These are phyloP conservation scores for Ulota crispa DNA, from an alignment of 225 moss, liverwort and hornwort genomes.

Conservation along the genomic window DNA sequence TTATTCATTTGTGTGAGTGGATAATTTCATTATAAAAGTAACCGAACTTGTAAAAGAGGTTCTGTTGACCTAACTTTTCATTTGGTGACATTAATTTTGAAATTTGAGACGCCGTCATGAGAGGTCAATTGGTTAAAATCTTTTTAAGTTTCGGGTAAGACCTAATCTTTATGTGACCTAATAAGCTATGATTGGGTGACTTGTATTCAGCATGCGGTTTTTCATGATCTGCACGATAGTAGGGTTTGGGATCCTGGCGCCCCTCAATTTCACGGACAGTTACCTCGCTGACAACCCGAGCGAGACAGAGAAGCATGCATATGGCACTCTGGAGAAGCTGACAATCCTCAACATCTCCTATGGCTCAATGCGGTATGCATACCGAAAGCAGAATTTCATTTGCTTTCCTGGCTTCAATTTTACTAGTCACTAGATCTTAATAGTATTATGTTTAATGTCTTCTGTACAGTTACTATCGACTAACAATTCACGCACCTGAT, in stretches of 20 bases:
- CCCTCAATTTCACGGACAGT: slow-evolving; percentile 53
- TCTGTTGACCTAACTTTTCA: background rate
- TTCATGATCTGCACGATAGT: slow-evolving; percentile 48
- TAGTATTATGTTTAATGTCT: background rate
- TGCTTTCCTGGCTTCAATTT: background rate
- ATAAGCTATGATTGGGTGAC: background rate
- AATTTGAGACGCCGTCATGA: background rate
- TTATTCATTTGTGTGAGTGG: background rate
- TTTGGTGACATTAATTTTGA: background rate
- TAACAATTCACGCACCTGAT: background rate
- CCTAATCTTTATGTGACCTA: background rate
- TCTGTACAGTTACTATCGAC: background rate
- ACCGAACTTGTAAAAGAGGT: background rate
- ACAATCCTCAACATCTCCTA: slow-evolving; percentile 54
- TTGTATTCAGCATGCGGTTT: slow-evolving; percentile 39
- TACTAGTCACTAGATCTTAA: background rate
- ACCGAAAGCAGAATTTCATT: background rate
- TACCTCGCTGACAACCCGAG: slow-evolving; percentile 38
- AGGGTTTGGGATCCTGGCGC: slow-evolving; percentile 51
- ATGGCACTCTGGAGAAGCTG: slow-evolving; percentile 55
- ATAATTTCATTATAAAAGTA: background rate
- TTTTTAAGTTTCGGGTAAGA: background rate
- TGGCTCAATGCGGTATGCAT: slow-evolving; percentile 49
- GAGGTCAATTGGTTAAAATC: background rate
- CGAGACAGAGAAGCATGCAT: slow-evolving; percentile 33